Evolutionary conservation across 2,329 filamentous ascomycete genomes (phyloP), one percentile per base, ranked within the genome.

Genomic region (Aspergillus sp.): DNA sequence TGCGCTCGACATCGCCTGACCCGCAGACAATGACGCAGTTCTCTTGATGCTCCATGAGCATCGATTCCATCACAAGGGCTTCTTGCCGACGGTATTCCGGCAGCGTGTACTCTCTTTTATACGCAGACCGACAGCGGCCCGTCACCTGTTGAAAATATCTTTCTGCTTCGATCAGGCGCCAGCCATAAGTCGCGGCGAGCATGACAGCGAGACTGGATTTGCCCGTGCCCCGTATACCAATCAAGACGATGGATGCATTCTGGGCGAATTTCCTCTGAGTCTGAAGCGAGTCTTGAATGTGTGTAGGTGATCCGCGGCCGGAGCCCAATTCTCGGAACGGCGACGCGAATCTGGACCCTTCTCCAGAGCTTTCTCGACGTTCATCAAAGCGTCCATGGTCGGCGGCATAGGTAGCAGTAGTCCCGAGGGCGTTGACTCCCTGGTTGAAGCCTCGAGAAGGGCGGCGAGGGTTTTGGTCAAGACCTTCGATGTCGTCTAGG

Each of bases 151-250:
- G 81, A 63, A 93, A 93, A 47, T 82, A 80, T 41, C 81, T 80
- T 62, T 92, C 89, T 34, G 86, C 81, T 60, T 92, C 89, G 53
- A 92, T 76, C 2, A 92, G 79, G 53, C 85, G 85, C 41, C 87
- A 81, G 53, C 85, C 84, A 71, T 89, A 85, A 48, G 88, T 87
- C 7, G 86, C 86, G 0, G 89, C 89, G 5, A 89, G 87, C 60
- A 93, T 90, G 48, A 93, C 83, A 13, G 87, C 89, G 11, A 93
- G 77, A 1, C 88, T 91, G 2, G 88, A 89, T 71, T 92, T 92
- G 15, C 89, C 89, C 5, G 87, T 85, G 11, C 89, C 89, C 13
- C 88, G 85, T 55, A 91, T 85, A 2, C 89, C 89, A 20, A 89
- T 82, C 17, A 93, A 78, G 6, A 92, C 83, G 55, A 93, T 85